Base-by-base conservation (phyloP, 805 yeast species). In the Wickerhamiella brachini region DNA sequence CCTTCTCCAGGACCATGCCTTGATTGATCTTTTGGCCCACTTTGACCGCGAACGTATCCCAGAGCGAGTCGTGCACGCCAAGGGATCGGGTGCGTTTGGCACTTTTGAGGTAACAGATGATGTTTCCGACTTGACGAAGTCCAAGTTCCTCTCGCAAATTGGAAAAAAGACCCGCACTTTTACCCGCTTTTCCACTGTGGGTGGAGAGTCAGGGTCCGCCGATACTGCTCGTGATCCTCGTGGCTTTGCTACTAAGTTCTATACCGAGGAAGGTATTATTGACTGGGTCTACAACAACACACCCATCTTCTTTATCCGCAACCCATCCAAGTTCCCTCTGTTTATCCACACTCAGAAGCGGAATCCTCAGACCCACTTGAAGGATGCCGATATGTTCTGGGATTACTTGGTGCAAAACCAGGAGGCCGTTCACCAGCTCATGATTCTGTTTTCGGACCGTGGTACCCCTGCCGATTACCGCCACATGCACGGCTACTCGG, bases 101-200 rank as follows among this genome's bases (percentile, higher is more conserved):
- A 69, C 69, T 55, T 79, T 79, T 55, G 82, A 75, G 60, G 71
- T 75, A 58, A 77, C 83, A 22, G 80, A 79, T 62, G 76, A 78
- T 34, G 66, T 78, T 50, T 64, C 73, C 10, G 83, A 79, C 57
- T 59, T 79, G 50, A 71, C 77, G 20, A 47, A 56, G 26, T 65
- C 72, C 31, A 63, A 61, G 46, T 84, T 87, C 70, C 76, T 87
- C 59, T 76, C 77, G 57, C 71, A 76, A 45, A 74, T 83, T 51
- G 96, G 96, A 59, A 85, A 85, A 71, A 83, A 79, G 69, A 85
- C 95, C 37, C 78, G 76, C 64, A 74, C 80, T 54, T 66, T 78
- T 51, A 64, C 71, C 42, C 72, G 84, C 53, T 78, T 79, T 67
- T 77, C 82, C 48, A 79, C 85, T 20, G 86, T 80, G 37, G 85